Conservation (phyloP, 2,329 filamentous ascomycete species). For the Talaromyces funiculosus region DNA sequence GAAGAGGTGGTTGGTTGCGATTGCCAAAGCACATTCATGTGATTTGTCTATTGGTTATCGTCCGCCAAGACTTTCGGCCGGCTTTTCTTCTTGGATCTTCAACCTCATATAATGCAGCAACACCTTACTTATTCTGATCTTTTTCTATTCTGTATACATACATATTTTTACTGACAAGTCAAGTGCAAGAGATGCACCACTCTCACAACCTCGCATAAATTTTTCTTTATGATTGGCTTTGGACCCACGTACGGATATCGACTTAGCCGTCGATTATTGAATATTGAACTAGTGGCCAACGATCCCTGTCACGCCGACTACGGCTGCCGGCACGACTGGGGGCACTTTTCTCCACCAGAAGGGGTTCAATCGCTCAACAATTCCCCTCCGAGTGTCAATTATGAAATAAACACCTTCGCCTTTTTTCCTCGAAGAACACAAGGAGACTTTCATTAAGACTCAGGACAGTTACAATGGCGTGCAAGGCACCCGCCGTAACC, state of each 20-base stretch:
- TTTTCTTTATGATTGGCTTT: background rate
- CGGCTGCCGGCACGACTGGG: too few relatives aligned
- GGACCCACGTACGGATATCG: background rate
- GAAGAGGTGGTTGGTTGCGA: background rate
- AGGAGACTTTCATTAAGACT: too few relatives aligned
- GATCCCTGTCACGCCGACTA: conserved; percentile 2
- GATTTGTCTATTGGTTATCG: background rate
- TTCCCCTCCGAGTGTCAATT: background rate
- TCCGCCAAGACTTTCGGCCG: background rate
- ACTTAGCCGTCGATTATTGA: conserved; percentile 1
- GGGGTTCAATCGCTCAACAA: background rate
- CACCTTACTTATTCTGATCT: background rate
- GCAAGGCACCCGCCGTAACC: conserved; percentile 35
- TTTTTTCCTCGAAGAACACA: background rate
- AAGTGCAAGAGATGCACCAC: background rate
- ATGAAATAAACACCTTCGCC: background rate
- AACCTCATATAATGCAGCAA: background rate
- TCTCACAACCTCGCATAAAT: background rate
- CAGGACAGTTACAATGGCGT: conserved; percentile 27
- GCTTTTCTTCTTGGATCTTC: background rate
- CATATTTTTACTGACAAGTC: background rate
- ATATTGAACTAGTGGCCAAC: background rate
- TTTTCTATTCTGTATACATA: background rate
- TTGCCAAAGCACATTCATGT: too few relatives aligned
- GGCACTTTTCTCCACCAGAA: conserved; percentile 7